Evolutionary conservation across 1,284 basidiomycete genomes (phyloP), one percentile per base, ranked within the genome.

Genomic region (Leccinum cinnamomeum): DNA sequence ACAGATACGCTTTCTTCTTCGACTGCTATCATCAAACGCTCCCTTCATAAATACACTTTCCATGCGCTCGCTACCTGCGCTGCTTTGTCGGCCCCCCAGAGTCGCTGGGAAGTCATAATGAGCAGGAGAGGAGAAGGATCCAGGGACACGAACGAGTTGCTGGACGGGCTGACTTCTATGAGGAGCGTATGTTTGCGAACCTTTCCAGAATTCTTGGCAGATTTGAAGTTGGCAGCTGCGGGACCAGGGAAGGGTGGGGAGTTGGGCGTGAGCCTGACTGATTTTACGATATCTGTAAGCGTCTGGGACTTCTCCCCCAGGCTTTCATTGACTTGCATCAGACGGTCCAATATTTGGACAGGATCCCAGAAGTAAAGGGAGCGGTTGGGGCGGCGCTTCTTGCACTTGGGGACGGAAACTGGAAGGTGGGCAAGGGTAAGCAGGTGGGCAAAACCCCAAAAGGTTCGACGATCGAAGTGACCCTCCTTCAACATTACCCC

Each of bases 341-440:
- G 90, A 86, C 87, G 0, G 80, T 89, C 8, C 79, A 83, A 54
- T 93, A 91, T 69, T 71, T 93, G 64, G 83, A 88, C 57, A 79
- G 83, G 56, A 75, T 93, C 5, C 88, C 89, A 1, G 83, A 87
- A 50, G 87, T 92, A 3, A 81, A 84, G 59, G 80, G 79, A 33
- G 89, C 88, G 0, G 89, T 86, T 11, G 82, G 82, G 1, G 78
- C 88, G 2, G 85, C 87, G 0, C 77, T 93, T 41, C 71, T 85
- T 51, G 83, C 84, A 1, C 81, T 93, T 1, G 91, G 91, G 1
- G 91, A 93, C 64, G 91, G 91, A 3, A 93, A 93, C 67, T 93
- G 91, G 91, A 90, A 85, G 75, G 92, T 93, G 91, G 91, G 91
- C 4, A 90, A 91, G 64, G 90, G 91, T 2, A 80, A 88, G 30